Base-by-base conservation (phyloP, 257 asterid species). In the Paulownia fortunei region DNA sequence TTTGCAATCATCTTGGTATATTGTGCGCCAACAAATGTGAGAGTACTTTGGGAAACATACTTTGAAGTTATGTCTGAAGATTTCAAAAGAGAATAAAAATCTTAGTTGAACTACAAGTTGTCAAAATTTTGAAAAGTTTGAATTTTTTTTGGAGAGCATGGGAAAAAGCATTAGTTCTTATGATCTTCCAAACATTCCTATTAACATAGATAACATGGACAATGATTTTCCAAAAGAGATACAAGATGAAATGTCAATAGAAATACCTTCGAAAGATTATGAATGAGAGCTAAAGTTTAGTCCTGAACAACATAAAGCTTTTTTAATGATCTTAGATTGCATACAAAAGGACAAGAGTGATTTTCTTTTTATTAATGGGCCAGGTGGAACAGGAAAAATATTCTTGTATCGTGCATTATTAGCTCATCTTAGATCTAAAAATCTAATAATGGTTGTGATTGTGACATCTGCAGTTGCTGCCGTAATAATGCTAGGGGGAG, bases 41-140 rank as follows among this genome's bases (percentile, higher is more conserved):
- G 23, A 30, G 63, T 10, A 23, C 15, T 74, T 12, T 56, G 55
- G 73, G 65, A 73, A 4, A 56, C 24, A 24, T 65, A 65, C 21
- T 80, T 51, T 69, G 75, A 61, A 3, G 61, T 59, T n/a, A 60
- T 71, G 47, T 70, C 51, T 0, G 41, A 81, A 19, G 63, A 76
- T 6, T 81, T 76, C 8, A 52, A 6, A 27, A 41, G 26, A 71
- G 51, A 37, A n/a, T 16, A 9, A 0, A 26, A 1, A 46, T 6
- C 11, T 59, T 26, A 13, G 3, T 2, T 0, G 24, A 73, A 11
- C 4, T 6, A n/a, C 47, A 1, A 13, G 8, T 18, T 34, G 3
- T 9, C 8, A 21, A 56, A 19, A 55, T 56, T 10, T 56, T 36
- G 3, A 16, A 55, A 55, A 72, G 55, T 21, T 0, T 58, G 13